phyloP scores from a whole-genome alignment of 805 yeast species.

The Teunomyces kruisii region DNA sequence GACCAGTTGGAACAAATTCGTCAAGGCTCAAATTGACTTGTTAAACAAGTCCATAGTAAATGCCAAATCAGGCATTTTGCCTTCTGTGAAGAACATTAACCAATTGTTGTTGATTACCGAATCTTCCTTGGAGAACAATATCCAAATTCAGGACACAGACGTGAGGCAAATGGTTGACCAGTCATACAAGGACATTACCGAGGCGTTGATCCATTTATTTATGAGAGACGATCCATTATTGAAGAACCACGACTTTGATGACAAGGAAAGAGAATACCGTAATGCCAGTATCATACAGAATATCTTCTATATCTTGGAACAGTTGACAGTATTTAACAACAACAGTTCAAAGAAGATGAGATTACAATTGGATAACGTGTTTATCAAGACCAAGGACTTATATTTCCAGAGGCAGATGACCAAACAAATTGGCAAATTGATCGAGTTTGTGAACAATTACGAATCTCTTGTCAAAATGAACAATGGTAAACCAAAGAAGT shows the following conservation, averaged over 20 bases:
- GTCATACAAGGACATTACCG: conserved; percentile 34
- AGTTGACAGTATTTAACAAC: conserved; percentile 25
- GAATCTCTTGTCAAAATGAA: conserved; percentile 50
- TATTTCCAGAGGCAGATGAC: conserved; percentile 35
- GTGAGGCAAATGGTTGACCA: conserved; percentile 25
- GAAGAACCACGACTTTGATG: conserved; percentile 44
- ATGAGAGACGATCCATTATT: conserved; percentile 43
- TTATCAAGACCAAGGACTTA: conserved; percentile 25
- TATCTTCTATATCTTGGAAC: conserved; percentile 35
- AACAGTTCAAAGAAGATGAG: conserved; percentile 23
- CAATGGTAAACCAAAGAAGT: conserved; percentile 62
- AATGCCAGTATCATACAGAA: conserved; percentile 43
- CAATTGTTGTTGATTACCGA: conserved; percentile 34
- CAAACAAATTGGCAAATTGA: conserved; percentile 64
- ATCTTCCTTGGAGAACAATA: conserved; percentile 26
- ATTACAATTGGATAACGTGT: conserved; percentile 24
- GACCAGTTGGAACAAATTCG: conserved; percentile 57
- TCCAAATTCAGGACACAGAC: conserved; percentile 15
- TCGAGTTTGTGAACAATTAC: conserved; percentile 63
- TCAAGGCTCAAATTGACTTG: conserved; percentile 51
- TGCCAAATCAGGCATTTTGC: conserved; percentile 37
- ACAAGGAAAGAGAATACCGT: conserved; percentile 40
- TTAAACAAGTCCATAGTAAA: conserved; percentile 34
- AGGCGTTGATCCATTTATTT: conserved; percentile 35
- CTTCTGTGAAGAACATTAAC: conserved; percentile 32